A percentile compares a stretch with the other conserved stretches of the same genome.
Conservation (phyloP, 2,329 filamentous ascomycete species). For the Phyllosticta citribraziliensis region DNA sequence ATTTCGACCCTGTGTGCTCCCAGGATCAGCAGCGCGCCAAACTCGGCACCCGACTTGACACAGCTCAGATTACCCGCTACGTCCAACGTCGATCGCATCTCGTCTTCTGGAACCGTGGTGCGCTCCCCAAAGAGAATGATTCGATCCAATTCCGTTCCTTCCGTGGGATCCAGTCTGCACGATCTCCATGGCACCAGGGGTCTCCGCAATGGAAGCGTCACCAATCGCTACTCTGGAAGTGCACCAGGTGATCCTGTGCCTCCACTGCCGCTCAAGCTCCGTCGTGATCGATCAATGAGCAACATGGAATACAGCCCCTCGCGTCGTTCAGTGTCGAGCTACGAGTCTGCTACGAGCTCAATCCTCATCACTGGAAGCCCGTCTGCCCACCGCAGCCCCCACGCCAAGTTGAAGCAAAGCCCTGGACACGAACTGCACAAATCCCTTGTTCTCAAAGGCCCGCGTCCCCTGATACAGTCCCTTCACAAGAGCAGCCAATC, state of each 20-base stretch:
- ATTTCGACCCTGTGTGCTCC: neutral
- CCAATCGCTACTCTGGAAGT: constrained; percentile 18
- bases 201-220: constrained; percentile 15
- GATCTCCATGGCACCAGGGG: constrained; percentile 1
- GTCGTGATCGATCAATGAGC: constrained; percentile 16
- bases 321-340: constrained; percentile 29
- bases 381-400: constrained; percentile 17
- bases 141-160: constrained; percentile 8
- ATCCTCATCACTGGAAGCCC: constrained; percentile 31
- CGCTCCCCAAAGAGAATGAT: constrained; percentile 2
- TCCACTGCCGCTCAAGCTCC: constrained; percentile 30
- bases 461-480: constrained; percentile 17
- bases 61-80: neutral
- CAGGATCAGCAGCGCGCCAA: neutral
- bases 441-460: constrained; percentile 21
- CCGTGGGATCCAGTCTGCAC: neutral
- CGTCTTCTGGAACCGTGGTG: neutral
- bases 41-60: constrained; percentile 3
- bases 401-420: constrained; percentile 24
- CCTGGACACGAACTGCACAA: constrained; percentile 25
- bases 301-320: constrained; percentile 24
- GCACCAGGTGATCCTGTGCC: constrained; percentile 34
- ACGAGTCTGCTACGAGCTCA: constrained; percentile 31
- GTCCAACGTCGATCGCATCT: neutral
- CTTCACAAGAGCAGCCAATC: neutral